These are phyloP conservation scores for Saitozyma podzolica DNA, from an alignment of 768 basidiomycete genomes.

Conservation along the genomic window DNA sequence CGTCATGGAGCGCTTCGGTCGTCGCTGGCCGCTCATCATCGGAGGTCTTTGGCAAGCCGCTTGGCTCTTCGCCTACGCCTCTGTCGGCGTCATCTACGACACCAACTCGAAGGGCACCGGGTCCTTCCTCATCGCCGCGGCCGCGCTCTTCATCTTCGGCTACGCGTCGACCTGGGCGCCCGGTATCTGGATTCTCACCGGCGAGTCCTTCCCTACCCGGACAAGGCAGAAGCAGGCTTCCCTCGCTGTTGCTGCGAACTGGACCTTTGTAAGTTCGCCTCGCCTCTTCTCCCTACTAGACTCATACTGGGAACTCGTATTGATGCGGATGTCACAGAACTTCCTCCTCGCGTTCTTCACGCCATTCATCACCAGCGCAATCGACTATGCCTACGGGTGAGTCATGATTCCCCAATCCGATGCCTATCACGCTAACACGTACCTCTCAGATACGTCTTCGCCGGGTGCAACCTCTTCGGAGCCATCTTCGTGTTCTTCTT, in stretches of 20 bases:
- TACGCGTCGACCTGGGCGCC: constrained; percentile 62
- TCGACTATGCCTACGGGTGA: constrained; percentile 65
- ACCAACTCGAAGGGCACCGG: constrained; percentile 58
- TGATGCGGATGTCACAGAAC: constrained; percentile 1
- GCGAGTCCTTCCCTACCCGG: constrained; percentile 72
- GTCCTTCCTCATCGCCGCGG: constrained; percentile 65
- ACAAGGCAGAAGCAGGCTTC: constrained; percentile 71
- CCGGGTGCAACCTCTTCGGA: constrained; percentile 55
- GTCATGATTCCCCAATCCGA: constrained; percentile 24
- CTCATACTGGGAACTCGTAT: background rate
- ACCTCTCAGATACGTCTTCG: constrained; percentile 57
- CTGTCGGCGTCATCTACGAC: constrained; percentile 66
- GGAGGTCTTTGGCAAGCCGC: constrained; percentile 70
- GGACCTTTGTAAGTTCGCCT: constrained; percentile 55
- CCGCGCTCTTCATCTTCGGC: constrained; percentile 70
- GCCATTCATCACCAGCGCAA: constrained; percentile 65
- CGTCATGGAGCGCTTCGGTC: constrained; percentile 71
- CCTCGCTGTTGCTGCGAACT: constrained; percentile 66
- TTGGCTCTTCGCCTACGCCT: constrained; percentile 73
- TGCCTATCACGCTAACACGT: too few relatives aligned
- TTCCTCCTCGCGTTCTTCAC: constrained; percentile 76
- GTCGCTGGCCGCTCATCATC: constrained; percentile 64
- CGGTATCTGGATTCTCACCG: constrained; percentile 61
- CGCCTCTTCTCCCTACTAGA: background rate
- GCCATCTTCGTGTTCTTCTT: constrained; percentile 64